Conservation (phyloP, 352 stramenopile genomes). For the Thalassiosira mediterranea region DNA sequence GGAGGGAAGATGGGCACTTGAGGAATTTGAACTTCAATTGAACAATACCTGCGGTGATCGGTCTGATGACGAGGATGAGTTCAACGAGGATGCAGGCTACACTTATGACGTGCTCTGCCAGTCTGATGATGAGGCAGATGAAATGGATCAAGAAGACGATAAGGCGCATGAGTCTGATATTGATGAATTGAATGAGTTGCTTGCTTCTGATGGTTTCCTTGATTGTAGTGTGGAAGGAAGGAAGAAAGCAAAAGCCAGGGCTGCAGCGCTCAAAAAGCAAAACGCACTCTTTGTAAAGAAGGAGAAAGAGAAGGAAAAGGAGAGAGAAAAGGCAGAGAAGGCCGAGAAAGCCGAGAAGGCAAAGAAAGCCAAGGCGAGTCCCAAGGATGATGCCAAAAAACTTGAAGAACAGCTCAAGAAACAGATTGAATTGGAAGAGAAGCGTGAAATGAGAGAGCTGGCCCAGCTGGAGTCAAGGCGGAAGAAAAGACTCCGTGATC, state of each 20-base stretch:
- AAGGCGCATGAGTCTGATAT: slow-evolving; percentile 56
- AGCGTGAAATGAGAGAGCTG: slow-evolving; percentile 60
- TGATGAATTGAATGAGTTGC: slow-evolving; percentile 74
- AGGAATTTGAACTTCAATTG: slow-evolving; percentile 80
- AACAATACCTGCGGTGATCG: slow-evolving; percentile 62
- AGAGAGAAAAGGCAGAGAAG: too few relatives aligned
- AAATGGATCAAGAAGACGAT: slow-evolving; percentile 43
- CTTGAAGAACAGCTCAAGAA: too few relatives aligned
- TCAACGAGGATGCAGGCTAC: slow-evolving; percentile 65
- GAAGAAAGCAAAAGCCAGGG: slow-evolving; percentile 77
- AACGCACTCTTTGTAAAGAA: slow-evolving; percentile 59
- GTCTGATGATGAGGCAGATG: slow-evolving; percentile 78
- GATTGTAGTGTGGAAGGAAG: slow-evolving; percentile 65
- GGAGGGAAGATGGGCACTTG: slow-evolving; percentile 76
- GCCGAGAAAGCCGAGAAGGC: slow-evolving; percentile 32
- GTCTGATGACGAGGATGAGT: slow-evolving; percentile 57
- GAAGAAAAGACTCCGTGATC: slow-evolving; percentile 68
- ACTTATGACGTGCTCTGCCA: slow-evolving; percentile 70
- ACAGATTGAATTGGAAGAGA: too few relatives aligned
- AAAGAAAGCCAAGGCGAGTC: slow-evolving; percentile 56
- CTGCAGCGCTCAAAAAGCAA: slow-evolving; percentile 70
- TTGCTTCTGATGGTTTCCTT: slow-evolving; percentile 68
- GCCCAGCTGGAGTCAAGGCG: slow-evolving; percentile 57
- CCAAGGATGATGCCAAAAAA: slow-evolving; percentile 39
- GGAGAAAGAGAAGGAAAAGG: slow-evolving; percentile 54